phyloP scores from a whole-genome alignment of 768 basidiomycete species.

The Exsudoporus frostii region DNA sequence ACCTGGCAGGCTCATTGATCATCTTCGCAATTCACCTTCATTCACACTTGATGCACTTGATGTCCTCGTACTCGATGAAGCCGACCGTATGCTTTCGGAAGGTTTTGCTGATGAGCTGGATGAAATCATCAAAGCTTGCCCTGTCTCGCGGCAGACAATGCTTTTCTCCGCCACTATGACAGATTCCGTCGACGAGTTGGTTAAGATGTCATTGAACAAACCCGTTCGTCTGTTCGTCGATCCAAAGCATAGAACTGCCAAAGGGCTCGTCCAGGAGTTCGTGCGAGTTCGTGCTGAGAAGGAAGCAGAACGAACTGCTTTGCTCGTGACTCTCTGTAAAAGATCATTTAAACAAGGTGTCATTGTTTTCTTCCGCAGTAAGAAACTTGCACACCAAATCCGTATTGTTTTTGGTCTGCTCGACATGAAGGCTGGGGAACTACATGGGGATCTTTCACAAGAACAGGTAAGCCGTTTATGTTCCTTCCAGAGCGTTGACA shows the following conservation, averaged over 20 bases:
- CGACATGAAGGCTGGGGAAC: conserved; percentile 86
- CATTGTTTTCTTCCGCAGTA: conserved; percentile 94
- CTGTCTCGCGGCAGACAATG: conserved; percentile 90
- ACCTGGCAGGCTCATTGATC: conserved; percentile 96
- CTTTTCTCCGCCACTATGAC: conserved; percentile 99
- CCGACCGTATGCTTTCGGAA: conserved; percentile 94
- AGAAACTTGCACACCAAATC: conserved; percentile 96
- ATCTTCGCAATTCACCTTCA: conserved; percentile 90
- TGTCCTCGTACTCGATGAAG: conserved; percentile 93
- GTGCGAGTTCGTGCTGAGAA: conserved; percentile 83
- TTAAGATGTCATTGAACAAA: conserved; percentile 88
- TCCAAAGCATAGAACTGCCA: conserved; percentile 83
- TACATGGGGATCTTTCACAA: conserved; percentile 95
- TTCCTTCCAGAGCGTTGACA: background rate
- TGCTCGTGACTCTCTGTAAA: conserved; percentile 82
- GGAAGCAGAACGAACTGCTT: conserved; percentile 70
- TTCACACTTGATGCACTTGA: conserved; percentile 93
- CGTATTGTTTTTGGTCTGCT: conserved; percentile 86
- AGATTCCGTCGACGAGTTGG: conserved; percentile 90
- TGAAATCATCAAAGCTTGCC: conserved; percentile 92
- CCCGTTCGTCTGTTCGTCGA: conserved; percentile 96
- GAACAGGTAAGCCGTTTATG: conserved; percentile 65
- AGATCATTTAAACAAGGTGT: conserved; percentile 80
- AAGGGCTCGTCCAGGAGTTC: conserved; percentile 89
- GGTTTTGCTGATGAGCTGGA: conserved; percentile 93